Percentiles rank a stretch among this genome's conserved stretches.
phyloP scores from a whole-genome alignment of 164 flowering plant genomes.

The Annona cherimola region DNA sequence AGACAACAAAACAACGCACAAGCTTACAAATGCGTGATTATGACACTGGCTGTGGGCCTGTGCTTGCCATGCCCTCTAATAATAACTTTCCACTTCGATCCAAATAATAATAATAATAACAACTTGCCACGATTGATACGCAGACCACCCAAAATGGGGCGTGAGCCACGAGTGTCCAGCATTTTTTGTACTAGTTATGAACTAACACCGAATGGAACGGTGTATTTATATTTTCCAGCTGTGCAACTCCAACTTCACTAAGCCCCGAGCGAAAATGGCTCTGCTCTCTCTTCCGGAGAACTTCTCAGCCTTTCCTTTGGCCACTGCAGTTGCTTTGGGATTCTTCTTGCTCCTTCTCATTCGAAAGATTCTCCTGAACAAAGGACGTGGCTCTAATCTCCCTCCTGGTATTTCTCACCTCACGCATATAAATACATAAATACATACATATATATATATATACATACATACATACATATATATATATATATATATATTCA shows the following conservation, averaged over 20 bases:
- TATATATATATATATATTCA: too few relatives aligned
- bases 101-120: too few relatives aligned
- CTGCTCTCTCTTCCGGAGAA: background rate
- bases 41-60: too few relatives aligned
- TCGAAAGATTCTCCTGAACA: background rate
- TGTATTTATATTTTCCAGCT: background rate
- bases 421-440: too few relatives aligned
- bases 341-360: conserved; percentile 9
- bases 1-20: too few relatives aligned
- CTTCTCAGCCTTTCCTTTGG: conserved; percentile 17
- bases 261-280: background rate
- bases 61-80: too few relatives aligned
- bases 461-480: too few relatives aligned
- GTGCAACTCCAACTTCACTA: background rate
- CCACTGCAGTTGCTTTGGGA: conserved; percentile 20
- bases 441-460: too few relatives aligned
- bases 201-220: background rate
- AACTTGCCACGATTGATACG: too few relatives aligned
- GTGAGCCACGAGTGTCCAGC: background rate
- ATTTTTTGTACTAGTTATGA: background rate
- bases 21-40: too few relatives aligned
- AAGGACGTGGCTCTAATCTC: background rate
- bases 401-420: conserved; percentile 7
- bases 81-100: too few relatives aligned
- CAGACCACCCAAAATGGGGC: too few relatives aligned